phyloP scores from a whole-genome alignment of 768 basidiomycete species.

The Xerocomus brunneocitrinus region DNA sequence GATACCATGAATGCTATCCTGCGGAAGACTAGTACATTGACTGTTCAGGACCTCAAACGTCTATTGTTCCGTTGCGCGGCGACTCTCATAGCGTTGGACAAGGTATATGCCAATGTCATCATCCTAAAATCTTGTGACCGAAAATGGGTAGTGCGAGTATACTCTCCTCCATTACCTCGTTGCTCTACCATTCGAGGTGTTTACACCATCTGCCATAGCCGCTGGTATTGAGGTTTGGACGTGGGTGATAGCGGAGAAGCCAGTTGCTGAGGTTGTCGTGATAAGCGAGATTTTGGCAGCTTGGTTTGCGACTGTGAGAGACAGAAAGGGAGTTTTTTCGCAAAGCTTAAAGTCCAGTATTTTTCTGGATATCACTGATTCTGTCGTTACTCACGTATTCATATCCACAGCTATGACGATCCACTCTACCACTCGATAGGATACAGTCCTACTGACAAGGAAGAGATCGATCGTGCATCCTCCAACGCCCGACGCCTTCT shows the following conservation, averaged over 20 bases:
- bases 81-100: slow-evolving; percentile 62
- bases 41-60: slow-evolving; percentile 77
- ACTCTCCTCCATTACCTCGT: slow-evolving; percentile 86
- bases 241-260: slow-evolving; percentile 88
- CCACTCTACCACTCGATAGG: slow-evolving; percentile 83
- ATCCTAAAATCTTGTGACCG: background rate
- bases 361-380: background rate
- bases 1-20: slow-evolving; percentile 64
- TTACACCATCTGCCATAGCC: slow-evolving; percentile 80
- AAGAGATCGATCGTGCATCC: slow-evolving; percentile 68
- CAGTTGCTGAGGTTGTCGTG: slow-evolving; percentile 74
- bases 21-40: slow-evolving; percentile 66
- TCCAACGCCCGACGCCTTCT: slow-evolving; percentile 70
- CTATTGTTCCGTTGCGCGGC: slow-evolving; percentile 86
- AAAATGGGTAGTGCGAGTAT: slow-evolving; percentile 64
- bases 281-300: slow-evolving; percentile 83
- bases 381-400: slow-evolving; percentile 4
- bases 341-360: slow-evolving; percentile 66
- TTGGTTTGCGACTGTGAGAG: slow-evolving; percentile 80
- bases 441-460: slow-evolving; percentile 89
- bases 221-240: slow-evolving; percentile 94
- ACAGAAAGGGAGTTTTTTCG: slow-evolving; percentile 81
- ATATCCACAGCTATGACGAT: slow-evolving; percentile 65
- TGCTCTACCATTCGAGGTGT: slow-evolving; percentile 80
- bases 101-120: slow-evolving; percentile 37